phyloP scores from a whole-genome alignment of 139 green algal species.

The Micractinium sp. region DNA sequence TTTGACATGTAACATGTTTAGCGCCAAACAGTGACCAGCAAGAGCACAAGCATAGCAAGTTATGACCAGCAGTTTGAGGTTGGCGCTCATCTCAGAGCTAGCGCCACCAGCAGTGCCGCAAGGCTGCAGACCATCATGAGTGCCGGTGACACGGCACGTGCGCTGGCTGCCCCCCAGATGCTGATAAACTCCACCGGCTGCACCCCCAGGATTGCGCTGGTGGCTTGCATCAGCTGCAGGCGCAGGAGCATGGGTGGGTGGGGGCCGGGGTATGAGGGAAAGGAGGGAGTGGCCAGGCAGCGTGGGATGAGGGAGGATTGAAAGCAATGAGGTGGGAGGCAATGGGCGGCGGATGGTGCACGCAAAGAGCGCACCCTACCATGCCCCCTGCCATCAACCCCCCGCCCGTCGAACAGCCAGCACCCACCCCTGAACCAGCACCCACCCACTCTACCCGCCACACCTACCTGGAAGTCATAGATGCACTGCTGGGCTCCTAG shows the following conservation, averaged over 20 bases:
- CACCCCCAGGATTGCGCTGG: constrained; percentile 11
- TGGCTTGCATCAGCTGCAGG: constrained; percentile 20
- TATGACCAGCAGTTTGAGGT: not conserved
- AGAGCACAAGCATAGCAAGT: too few relatives aligned
- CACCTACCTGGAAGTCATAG: constrained; percentile 13
- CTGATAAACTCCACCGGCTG: constrained; percentile 2
- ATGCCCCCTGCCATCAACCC: not conserved
- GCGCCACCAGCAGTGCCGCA: not conserved
- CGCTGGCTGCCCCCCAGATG: not conserved
- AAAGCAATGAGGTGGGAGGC: not conserved
- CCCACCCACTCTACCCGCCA: too few relatives aligned
- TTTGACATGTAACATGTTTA: not conserved
- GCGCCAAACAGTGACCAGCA: not conserved
- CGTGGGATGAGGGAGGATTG: not conserved
- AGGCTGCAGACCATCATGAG: not conserved
- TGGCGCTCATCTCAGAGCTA: not conserved
- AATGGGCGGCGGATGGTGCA: not conserved
- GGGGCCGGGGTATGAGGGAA: not conserved
- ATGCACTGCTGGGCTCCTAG: not conserved
- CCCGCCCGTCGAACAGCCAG: not conserved
- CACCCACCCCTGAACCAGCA: not conserved
- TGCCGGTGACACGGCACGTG: not conserved
- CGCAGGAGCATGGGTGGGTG: not conserved
- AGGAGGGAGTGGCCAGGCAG: not conserved
- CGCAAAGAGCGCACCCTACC: too few relatives aligned